Conservation (phyloP, 2,329 filamentous ascomycete species). For the Byssothecium circinans region DNA sequence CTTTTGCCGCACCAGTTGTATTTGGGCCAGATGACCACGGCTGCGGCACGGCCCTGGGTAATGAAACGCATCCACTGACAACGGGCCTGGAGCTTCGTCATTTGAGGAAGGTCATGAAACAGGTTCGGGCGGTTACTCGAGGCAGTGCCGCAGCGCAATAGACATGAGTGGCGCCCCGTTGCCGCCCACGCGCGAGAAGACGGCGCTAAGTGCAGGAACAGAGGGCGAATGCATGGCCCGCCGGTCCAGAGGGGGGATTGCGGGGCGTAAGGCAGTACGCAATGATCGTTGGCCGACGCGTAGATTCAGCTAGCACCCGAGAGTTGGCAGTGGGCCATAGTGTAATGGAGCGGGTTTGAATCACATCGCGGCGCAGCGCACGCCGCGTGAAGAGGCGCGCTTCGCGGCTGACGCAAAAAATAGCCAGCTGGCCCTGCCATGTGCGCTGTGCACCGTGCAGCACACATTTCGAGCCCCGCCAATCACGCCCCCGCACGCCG, state of each 20-base stretch:
- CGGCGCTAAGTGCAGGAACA: neutral
- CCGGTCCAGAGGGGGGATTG: too few species aligned
- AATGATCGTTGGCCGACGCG: neutral
- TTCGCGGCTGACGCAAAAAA: constrained; percentile 32
- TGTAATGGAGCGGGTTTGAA: too few species aligned
- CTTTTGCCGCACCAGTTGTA: too few species aligned
- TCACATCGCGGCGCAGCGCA: too few species aligned
- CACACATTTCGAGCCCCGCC: too few species aligned
- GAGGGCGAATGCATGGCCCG: too few species aligned
- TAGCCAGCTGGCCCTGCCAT: too few species aligned
- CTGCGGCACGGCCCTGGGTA: constrained; percentile 6
- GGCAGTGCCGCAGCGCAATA: constrained; percentile 12
- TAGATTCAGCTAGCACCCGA: neutral
- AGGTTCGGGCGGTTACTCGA: constrained; percentile 11
- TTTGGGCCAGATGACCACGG: constrained; percentile 7
- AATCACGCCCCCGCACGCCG: constrained; percentile 10
- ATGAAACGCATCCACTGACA: constrained; percentile 16
- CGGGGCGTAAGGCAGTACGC: neutral
- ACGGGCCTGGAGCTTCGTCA: constrained; percentile 4
- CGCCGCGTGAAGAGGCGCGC: constrained; percentile 10
- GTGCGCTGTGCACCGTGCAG: too few species aligned
- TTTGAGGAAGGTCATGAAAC: constrained; percentile 21
- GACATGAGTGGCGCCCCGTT: neutral
- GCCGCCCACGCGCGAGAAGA: neutral
- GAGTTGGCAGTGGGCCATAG: too few species aligned